Percentiles rank a stretch among this genome's conserved stretches.
phyloP scores from a whole-genome alignment of 75 land plant genomes.

The Chamaecyparis obtusa region DNA sequence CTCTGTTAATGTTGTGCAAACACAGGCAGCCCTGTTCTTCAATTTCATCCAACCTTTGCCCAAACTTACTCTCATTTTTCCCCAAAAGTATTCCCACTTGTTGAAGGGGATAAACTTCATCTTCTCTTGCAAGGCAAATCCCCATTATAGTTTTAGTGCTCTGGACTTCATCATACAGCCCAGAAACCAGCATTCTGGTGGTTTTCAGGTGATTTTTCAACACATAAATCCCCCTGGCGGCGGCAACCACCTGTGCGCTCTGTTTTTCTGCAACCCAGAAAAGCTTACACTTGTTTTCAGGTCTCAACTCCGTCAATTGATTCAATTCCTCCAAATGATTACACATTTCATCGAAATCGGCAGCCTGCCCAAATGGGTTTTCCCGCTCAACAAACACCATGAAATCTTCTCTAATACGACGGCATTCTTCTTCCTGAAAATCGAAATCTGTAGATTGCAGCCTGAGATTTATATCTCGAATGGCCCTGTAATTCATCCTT shows the following conservation, averaged over 20 bases:
- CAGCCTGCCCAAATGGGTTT: not conserved
- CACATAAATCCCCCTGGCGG: conserved; percentile 44
- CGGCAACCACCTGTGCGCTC: conserved; percentile 39
- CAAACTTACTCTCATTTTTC: conserved; percentile 15
- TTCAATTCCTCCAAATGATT: not conserved
- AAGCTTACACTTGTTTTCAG: not conserved
- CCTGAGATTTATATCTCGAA: not conserved
- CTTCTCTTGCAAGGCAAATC: conserved; percentile 21
- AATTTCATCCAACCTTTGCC: conserved; percentile 54
- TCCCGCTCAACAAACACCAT: not conserved
- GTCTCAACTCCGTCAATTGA: not conserved
- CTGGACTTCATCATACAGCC: conserved; percentile 44
- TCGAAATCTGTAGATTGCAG: not conserved
- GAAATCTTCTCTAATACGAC: not conserved
- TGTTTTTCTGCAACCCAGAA: not conserved
- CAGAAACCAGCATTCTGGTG: conserved; percentile 44
- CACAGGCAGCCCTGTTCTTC: conserved; percentile 52
- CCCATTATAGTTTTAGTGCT: conserved; percentile 16
- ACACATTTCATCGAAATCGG: not conserved
- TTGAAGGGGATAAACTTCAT: conserved; percentile 13
- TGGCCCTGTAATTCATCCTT: conserved; percentile 16
- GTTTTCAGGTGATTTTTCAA: conserved; percentile 48
- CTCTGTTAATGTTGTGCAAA: conserved; percentile 49
- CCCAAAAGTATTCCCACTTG: conserved; percentile 12
- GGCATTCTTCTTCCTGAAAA: not conserved